A percentile compares a stretch with the other conserved stretches of the same genome.
Evolutionary conservation across 2,329 filamentous ascomycete genomes (phyloP).

Genomic region (Penicillium sp.): DNA sequence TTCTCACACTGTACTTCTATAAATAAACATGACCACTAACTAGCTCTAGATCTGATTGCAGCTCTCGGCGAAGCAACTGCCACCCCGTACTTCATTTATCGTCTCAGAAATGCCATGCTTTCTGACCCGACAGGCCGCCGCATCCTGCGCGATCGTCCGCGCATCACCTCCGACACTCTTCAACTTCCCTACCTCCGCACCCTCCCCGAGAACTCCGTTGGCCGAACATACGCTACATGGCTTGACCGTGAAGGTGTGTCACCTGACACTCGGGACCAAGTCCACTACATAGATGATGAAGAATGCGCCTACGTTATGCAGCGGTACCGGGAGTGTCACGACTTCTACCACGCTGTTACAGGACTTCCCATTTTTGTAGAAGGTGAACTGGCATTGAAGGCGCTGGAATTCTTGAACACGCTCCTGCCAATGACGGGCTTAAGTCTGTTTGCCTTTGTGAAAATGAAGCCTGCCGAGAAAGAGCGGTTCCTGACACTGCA

Average conservation of each 20-base stretch:
- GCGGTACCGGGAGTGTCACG: slow-evolving; percentile 93
- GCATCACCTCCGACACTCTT: slow-evolving; percentile 74
- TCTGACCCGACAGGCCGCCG: slow-evolving; percentile 77
- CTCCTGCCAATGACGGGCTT: slow-evolving; percentile 92
- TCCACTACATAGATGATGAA: slow-evolving; percentile 89
- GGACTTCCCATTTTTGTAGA: slow-evolving; percentile 89
- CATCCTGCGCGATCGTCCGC: slow-evolving; percentile 85
- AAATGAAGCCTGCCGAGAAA: slow-evolving; percentile 64
- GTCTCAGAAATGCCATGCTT: slow-evolving; percentile 91
- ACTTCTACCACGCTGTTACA: slow-evolving; percentile 95
- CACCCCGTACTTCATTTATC: slow-evolving; percentile 91
- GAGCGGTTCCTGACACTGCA: slow-evolving; percentile 65
- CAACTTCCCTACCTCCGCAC: slow-evolving; percentile 69
- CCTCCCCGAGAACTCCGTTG: slow-evolving; percentile 72
- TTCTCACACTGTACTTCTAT: neutral
- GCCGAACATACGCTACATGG: slow-evolving; percentile 82
- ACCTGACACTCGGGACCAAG: slow-evolving; percentile 78
- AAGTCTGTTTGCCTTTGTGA: slow-evolving; percentile 70
- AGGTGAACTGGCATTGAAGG: slow-evolving; percentile 95
- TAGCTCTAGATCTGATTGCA: slow-evolving; percentile 78
- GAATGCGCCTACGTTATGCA: slow-evolving; percentile 99
- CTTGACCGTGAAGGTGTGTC: slow-evolving; percentile 91
- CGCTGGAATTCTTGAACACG: slow-evolving; percentile 95
- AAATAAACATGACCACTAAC: slow-evolving; percentile 4
- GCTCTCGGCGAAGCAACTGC: slow-evolving; percentile 92